Evolutionary conservation across 768 basidiomycete species (phyloP).

Genomic region (Strobilomyces dryophilus): DNA sequence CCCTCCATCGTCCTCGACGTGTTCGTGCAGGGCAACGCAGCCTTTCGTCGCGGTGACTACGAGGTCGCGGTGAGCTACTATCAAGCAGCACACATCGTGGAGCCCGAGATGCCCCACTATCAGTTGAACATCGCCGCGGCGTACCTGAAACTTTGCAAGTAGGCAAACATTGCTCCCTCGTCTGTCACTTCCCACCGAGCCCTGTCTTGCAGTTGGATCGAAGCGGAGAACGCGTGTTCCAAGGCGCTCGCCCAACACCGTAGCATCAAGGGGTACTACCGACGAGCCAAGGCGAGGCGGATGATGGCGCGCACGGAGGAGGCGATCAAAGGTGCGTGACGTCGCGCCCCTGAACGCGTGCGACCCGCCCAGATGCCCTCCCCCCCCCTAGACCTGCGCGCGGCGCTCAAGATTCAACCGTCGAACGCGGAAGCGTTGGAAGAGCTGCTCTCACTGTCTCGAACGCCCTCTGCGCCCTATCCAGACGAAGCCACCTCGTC

Average conservation of each 20-base stretch:
- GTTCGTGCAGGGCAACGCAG: constrained; percentile 54
- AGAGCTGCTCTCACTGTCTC: constrained; percentile 46
- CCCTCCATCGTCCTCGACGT: constrained; percentile 1
- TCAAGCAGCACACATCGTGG: constrained; percentile 55
- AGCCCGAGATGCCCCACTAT: constrained; percentile 72
- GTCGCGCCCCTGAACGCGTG: too few relatives aligned
- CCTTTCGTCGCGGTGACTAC: constrained; percentile 63
- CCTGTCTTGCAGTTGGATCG: constrained; percentile 51
- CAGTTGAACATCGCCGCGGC: constrained; percentile 76
- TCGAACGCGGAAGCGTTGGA: constrained; percentile 57
- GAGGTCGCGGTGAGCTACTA: constrained; percentile 54
- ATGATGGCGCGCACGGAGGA: constrained; percentile 55
- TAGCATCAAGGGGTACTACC: constrained; percentile 66
- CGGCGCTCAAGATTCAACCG: constrained; percentile 58
- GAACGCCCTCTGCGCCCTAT: constrained; percentile 14
- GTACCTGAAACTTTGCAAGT: constrained; percentile 68
- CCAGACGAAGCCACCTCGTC: constrained; percentile 29
- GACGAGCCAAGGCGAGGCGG: constrained; percentile 62
- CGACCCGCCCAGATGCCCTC: too few relatives aligned
- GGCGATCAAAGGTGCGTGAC: constrained; percentile 51
- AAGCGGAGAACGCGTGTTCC: constrained; percentile 68
- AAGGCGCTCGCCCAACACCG: constrained; percentile 59
- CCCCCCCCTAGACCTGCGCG: constrained; percentile 48
- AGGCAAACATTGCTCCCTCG: constrained; percentile 24
- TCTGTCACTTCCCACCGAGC: constrained; percentile 13